phyloP scores from a whole-genome alignment of 352 stramenopile species.

The Globisporangium alternatum region DNA sequence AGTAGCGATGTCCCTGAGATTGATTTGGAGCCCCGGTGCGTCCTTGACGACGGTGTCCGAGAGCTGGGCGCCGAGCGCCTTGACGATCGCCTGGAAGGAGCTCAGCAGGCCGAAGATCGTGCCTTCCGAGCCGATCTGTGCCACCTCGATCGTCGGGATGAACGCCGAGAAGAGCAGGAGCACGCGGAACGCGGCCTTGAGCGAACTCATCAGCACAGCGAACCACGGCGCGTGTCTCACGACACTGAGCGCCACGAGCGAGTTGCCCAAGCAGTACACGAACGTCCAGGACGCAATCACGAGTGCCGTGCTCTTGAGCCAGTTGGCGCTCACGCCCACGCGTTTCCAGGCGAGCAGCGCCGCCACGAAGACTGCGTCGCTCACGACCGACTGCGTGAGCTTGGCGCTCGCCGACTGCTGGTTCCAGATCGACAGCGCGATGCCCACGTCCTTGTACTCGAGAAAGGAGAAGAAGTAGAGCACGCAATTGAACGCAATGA shows the following conservation, averaged over 20 bases:
- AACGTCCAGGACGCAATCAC: conserved; percentile 20
- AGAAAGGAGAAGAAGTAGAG: conserved; percentile 41
- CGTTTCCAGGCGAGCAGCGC: conserved; percentile 24
- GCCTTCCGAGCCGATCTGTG: conserved; percentile 37
- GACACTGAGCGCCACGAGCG: conserved; percentile 26
- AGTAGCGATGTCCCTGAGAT: conserved; percentile 4
- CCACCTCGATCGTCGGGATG: conserved; percentile 44
- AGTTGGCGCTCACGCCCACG: conserved; percentile 24
- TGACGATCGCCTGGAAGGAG: conserved; percentile 31
- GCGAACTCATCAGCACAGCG: conserved; percentile 13
- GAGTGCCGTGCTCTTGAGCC: conserved; percentile 17
- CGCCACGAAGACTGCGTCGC: conserved; percentile 23
- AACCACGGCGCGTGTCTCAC: conserved; percentile 26
- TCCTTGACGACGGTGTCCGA: conserved; percentile 12
- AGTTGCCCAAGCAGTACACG: conserved; percentile 11
- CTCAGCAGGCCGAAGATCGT: conserved; percentile 38
- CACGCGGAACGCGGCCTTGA: conserved; percentile 23
- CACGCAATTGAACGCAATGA: conserved; percentile 40
- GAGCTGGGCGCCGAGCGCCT: conserved; percentile 30
- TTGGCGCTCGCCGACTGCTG: conserved; percentile 10
- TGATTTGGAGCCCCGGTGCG: conserved; percentile 12
- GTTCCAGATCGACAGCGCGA: conserved; percentile 25
- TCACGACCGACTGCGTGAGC: conserved; percentile 21
- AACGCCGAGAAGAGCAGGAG: conserved; percentile 32
- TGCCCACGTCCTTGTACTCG: conserved; percentile 21